Conservation (phyloP, 805 yeast genomes). For the Kodamaea fukazawae region DNA sequence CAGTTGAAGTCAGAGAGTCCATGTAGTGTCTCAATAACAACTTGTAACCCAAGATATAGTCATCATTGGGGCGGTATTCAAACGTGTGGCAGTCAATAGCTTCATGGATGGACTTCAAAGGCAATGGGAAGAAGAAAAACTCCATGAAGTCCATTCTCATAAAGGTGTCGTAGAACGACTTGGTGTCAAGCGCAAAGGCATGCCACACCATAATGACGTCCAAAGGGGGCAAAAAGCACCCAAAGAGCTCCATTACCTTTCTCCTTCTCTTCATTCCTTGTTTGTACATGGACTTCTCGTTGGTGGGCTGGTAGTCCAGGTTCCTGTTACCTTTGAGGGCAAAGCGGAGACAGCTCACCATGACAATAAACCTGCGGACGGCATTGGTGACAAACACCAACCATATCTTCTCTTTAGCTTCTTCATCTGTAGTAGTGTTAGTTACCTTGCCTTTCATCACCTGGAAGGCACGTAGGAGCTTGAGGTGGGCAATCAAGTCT, state of each 20-base stretch:
- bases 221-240: conserved; percentile 17
- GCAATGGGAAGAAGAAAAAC: conserved; percentile 20
- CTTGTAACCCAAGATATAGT: conserved; percentile 1
- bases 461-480: conserved; percentile 20
- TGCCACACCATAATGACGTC: conserved; percentile 28
- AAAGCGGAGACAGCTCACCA: conserved; percentile 16
- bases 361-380: conserved; percentile 19
- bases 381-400: conserved; percentile 22
- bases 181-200: conserved; percentile 20
- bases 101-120: conserved; percentile 13
- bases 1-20: no score
- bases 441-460: conserved; percentile 14
- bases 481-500: conserved; percentile 22
- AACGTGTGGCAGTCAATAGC: conserved; percentile 15
- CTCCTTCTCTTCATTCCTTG: not conserved
- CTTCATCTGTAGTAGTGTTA: conserved; percentile 1
- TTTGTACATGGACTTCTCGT: not conserved
- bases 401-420: conserved; percentile 17
- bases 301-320: not conserved
- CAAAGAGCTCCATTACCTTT: not conserved
- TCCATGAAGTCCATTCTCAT: conserved; percentile 15
- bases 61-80: conserved; percentile 10
- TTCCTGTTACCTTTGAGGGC: not conserved
- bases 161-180: conserved; percentile 16
- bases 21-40: not conserved